Evolutionary conservation across 2,329 filamentous ascomycete genomes (phyloP).

Genomic region (Diaporthe longicolla): DNA sequence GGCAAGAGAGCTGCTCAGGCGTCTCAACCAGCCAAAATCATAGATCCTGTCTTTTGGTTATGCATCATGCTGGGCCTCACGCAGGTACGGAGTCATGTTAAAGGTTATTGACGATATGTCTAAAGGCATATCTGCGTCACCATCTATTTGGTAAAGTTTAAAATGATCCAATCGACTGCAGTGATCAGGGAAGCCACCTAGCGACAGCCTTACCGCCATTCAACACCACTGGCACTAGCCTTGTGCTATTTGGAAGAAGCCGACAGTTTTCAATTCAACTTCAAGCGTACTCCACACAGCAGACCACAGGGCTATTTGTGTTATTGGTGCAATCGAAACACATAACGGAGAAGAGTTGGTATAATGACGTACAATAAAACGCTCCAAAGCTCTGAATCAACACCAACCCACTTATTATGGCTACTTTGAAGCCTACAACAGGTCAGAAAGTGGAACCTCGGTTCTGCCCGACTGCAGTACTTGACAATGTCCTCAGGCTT

Average conservation of each 20-base stretch:
- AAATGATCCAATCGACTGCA: background rate
- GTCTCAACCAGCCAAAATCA: background rate
- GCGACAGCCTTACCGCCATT: no score
- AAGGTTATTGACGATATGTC: background rate
- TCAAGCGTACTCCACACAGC: no score
- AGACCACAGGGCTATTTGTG: no score
- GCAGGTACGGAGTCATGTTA: background rate
- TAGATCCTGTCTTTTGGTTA: background rate
- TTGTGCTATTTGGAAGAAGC: no score
- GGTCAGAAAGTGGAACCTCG: background rate
- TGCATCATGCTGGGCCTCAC: background rate
- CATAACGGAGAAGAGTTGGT: background rate
- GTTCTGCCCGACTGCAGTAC: background rate
- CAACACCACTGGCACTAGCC: no score
- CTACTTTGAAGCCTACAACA: background rate
- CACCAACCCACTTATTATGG: background rate
- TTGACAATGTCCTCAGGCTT: background rate
- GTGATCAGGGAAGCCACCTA: no score
- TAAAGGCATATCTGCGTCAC: background rate
- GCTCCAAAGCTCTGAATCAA: background rate
- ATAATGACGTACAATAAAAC: background rate
- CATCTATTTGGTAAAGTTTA: constrained; percentile 18
- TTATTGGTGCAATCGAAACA: background rate
- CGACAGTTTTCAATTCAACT: no score
- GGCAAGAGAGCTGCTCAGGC: no score